Evolutionary conservation across 306 rosid species (phyloP), one percentile per base, ranked within the genome.

Genomic region (Rosa lucieae): DNA sequence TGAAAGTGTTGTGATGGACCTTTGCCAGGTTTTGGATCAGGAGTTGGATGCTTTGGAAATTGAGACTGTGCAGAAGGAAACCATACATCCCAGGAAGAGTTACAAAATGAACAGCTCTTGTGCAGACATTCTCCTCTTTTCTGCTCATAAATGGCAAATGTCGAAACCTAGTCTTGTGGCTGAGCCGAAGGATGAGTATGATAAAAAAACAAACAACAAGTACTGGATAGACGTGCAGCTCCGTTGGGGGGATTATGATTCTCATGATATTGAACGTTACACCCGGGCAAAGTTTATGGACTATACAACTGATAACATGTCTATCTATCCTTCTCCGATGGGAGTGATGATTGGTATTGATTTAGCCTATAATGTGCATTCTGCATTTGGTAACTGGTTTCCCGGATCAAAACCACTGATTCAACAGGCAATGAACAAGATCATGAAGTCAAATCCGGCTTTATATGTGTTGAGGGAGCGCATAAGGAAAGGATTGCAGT

Each of bases 1-100:
- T 82, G 99, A 93, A 90, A 95, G 99, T 86, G 98, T 95, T 85
- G 99, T 95, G 82, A 95, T 95, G 99, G 99, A 95, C 91, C 96
- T 95, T 62, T 95, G 99, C 84, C 98, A 95, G 85, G 99, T 95
- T 85, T 84, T 95, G 88, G 99, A 95, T 84, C 97, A 95, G 79
- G 96, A 95, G 78, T 88, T 95, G 91, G 99, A 95, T 77, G 99
- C 99, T 68, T 83, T 95, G 87, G 99, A 95, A 86, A 93, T 95
- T 70, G 99, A 95, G 84, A 95, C 98, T 17, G 99, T 92, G 78
- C 98, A 95, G 90, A 95, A 95, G 82, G 99, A 93, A 84, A 95
- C 99, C 35, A 95, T 95, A 74, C 99, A 95, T 86, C 99, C 99
- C 1, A 84, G 99, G 90, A 95, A 95, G 79, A 95, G 99, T 55